Evolutionary conservation across 257 asterid genomes (phyloP).

Genomic region (Capsicum chinense): DNA sequence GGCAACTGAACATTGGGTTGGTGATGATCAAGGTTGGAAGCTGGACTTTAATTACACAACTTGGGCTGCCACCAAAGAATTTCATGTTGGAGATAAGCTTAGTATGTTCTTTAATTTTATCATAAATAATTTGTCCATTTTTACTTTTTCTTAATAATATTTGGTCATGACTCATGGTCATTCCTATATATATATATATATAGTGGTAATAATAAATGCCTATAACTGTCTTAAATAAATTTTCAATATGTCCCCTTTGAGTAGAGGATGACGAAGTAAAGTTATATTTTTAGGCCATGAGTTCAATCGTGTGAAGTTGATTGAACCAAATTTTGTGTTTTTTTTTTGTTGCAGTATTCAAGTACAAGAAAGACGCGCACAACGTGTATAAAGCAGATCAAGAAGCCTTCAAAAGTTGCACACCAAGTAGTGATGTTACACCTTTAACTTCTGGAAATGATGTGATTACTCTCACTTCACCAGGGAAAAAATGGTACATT

Average conservation of each 20-base stretch:
- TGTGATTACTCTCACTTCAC: slow-evolving; percentile 30
- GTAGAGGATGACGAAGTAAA: no score
- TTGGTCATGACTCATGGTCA: no score
- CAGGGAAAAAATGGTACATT: slow-evolving; percentile 56
- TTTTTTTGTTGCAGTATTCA: slow-evolving; percentile 46
- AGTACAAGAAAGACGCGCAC: slow-evolving; percentile 44
- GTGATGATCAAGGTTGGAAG: slow-evolving; percentile 47
- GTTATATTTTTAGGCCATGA: not conserved
- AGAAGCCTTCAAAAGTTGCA: slow-evolving; percentile 39
- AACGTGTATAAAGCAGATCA: slow-evolving; percentile 40
- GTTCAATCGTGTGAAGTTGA: not conserved
- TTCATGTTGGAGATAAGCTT: slow-evolving; percentile 39
- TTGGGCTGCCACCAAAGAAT: slow-evolving; percentile 41
- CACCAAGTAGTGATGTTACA: not conserved
- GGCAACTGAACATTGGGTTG: slow-evolving; percentile 46
- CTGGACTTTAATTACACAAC: slow-evolving; percentile 36
- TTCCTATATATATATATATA: no score
- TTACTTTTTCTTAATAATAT: no score
- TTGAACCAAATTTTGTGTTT: not conserved
- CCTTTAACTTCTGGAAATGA: slow-evolving; percentile 38
- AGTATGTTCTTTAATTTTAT: slow-evolving; percentile 26
- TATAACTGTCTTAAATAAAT: no score
- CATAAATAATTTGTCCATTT: no score
- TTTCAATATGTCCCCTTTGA: no score
- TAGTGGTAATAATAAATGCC: no score